Percentiles rank a stretch among this genome's conserved stretches.
Conservation (phyloP, 2,329 filamentous ascomycete species). For the Coniochaeta prunicola region DNA sequence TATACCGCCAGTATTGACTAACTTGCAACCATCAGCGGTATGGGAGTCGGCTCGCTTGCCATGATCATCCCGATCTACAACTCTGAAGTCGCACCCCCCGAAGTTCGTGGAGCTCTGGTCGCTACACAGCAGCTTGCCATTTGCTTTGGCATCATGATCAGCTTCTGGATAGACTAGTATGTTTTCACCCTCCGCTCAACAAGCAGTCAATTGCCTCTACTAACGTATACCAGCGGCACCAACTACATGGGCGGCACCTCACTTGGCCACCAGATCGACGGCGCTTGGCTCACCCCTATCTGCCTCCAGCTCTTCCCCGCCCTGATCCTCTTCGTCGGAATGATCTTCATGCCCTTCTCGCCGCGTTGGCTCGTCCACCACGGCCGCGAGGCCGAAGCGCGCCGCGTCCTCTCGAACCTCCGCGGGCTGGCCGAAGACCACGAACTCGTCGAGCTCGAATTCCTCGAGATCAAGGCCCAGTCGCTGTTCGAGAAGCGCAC, state of each 20-base stretch:
- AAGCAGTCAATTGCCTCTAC: slow-evolving; percentile 13
- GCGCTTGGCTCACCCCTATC: slow-evolving; percentile 68
- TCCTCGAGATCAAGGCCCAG: slow-evolving; percentile 77
- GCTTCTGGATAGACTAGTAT: slow-evolving; percentile 55
- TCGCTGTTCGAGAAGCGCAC: slow-evolving; percentile 70
- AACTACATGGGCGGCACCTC: slow-evolving; percentile 56
- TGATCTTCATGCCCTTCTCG: slow-evolving; percentile 74
- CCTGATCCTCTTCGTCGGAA: slow-evolving; percentile 58
- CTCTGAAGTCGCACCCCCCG: slow-evolving; percentile 39
- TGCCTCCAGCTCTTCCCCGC: slow-evolving; percentile 65
- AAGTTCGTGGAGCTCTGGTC: slow-evolving; percentile 39
- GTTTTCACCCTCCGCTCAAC: slow-evolving; percentile 9
- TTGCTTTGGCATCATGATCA: slow-evolving; percentile 57
- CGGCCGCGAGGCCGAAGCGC: slow-evolving; percentile 60
- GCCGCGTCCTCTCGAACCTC: slow-evolving; percentile 53
- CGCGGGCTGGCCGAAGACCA: slow-evolving; percentile 55
- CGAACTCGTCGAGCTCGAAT: slow-evolving; percentile 66
- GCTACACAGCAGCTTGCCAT: slow-evolving; percentile 46
- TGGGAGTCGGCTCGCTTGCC: slow-evolving; percentile 61
- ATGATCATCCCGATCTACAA: slow-evolving; percentile 50
- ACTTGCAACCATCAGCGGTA: slow-evolving; percentile 31
- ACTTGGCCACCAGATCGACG: slow-evolving; percentile 47
- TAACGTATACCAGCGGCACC: slow-evolving; percentile 37
- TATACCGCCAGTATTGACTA: neutral
- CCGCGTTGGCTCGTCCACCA: slow-evolving; percentile 71